Conservation (phyloP, 2,329 filamentous ascomycete genomes). For the Sporothrix brasiliensis region DNA sequence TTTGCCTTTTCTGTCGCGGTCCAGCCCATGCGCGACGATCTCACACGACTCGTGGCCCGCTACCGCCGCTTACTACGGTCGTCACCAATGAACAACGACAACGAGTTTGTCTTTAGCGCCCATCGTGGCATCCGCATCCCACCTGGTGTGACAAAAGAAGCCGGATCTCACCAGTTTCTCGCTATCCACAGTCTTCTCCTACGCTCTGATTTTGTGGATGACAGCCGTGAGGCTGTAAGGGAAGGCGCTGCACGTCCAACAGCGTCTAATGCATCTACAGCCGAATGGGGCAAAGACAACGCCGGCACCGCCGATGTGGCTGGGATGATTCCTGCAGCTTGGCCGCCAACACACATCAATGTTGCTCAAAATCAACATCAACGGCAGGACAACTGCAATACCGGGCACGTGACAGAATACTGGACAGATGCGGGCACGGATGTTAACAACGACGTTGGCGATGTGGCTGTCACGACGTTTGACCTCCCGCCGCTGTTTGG, state of each 20-base stretch:
- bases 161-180: slow-evolving; percentile 14
- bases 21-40: slow-evolving; percentile 17
- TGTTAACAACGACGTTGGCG: not conserved
- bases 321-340: not conserved
- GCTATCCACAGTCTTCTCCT: slow-evolving; percentile 21
- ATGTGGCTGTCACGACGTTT: not conserved
- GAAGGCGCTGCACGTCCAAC: not conserved
- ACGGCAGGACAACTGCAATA: not conserved
- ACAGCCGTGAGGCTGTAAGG: slow-evolving; percentile 22
- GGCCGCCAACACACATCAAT: not conserved
- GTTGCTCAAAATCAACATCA: not conserved
- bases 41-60: not conserved
- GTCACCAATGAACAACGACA: not conserved
- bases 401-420: not conserved
- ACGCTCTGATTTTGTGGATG: slow-evolving; percentile 24
- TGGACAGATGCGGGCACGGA: not conserved
- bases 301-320: not conserved
- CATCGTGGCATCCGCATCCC: slow-evolving; percentile 10
- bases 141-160: slow-evolving; percentile 15
- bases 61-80: not conserved
- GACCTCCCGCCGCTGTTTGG: slow-evolving; percentile 19
- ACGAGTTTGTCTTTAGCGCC: slow-evolving; percentile 5
- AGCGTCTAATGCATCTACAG: not conserved
- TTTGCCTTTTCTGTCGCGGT: slow-evolving; percentile 22
- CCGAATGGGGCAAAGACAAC: not conserved